Base-by-base conservation (phyloP, 495 filamentous ascomycete species). In the Aspergillus panamensis region DNA sequence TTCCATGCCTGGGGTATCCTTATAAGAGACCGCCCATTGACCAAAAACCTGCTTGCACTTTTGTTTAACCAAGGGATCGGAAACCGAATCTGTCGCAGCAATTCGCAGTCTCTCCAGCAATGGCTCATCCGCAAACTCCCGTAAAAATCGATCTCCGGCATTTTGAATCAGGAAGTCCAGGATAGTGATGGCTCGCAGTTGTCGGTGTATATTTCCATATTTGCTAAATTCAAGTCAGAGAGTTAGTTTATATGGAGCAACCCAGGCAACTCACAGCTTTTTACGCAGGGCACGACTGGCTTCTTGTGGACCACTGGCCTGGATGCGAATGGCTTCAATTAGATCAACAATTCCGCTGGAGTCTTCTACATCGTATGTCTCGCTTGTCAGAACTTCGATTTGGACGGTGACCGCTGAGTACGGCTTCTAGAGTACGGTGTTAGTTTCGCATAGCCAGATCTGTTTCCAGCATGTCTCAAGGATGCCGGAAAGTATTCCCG, bases 131-230 rank as follows among this genome's bases (percentile, higher is more conserved):
- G 87, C 89, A 68, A 97, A 97, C 33, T 70, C 74, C 14, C 90
- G 83, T 73, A 96, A 87, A 69, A 99, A 97, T 31, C 89, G 84
- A 12, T 88, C 82, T 3, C 92, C 93, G 16, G 91, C 91, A 75
- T 97, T 99, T 66, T 96, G 90, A 31, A 99, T 95, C 21, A 97
- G 78, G 44, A 88, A 92, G 69, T 99, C 94, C 4, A 99, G 85
- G 30, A 99, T 87, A 9, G 87, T 88, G 39, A 99, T 82, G 53
- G 95, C 89, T 42, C 95, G 85, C 6, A 99, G 79, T 69, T 97
- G 95, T 16, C 91, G 86, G 68, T 97, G 92, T 17, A 93, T 76
- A 61, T 83, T 96, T 53, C 95, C 95, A 70, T 99, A 99, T 73
- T 97, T 97, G 39, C 87, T 91, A 59, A 1, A 48, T 7, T 14